phyloP scores from a whole-genome alignment of 164 flowering plant genomes.

The Saururus chinensis region DNA sequence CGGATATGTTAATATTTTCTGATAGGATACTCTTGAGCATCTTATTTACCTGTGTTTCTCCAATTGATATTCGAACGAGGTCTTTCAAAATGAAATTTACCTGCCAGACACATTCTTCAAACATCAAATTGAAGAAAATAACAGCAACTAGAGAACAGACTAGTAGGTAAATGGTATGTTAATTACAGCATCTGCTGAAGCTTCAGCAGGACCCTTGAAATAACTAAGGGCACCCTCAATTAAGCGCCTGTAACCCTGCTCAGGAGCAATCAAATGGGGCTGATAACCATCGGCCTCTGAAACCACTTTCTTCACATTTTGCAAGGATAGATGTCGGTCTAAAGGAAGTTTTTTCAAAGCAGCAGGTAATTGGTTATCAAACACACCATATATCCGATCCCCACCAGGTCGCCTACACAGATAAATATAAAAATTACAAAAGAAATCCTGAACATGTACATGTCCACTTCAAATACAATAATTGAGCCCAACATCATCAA shows the following conservation, averaged over 20 bases:
- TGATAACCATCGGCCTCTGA: constrained; percentile 94
- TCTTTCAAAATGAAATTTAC: constrained; percentile 45
- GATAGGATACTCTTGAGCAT: neutral
- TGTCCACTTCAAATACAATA: neutral
- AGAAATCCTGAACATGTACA: neutral
- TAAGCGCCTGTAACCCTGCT: constrained; percentile 71
- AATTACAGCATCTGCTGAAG: constrained; percentile 64
- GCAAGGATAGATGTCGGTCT: constrained; percentile 79
- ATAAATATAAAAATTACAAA: neutral
- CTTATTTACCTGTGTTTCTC: constrained; percentile 32
- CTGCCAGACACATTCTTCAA: constrained; percentile 15
- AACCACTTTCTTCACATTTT: constrained; percentile 63
- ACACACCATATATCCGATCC: constrained; percentile 63
- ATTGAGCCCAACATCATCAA: neutral
- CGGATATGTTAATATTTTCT: neutral
- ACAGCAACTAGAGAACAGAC: neutral
- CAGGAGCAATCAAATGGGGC: constrained; percentile 85
- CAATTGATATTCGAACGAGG: constrained; percentile 44
- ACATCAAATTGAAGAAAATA: neutral
- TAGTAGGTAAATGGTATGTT: neutral
- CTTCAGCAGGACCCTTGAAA: constrained; percentile 66
- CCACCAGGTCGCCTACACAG: constrained; percentile 72
- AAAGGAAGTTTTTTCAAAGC: constrained; percentile 75
- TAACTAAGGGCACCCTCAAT: constrained; percentile 51
- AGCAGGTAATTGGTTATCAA: constrained; percentile 78